phyloP scores from a whole-genome alignment of 345 rosid species.

The Acer negundo region DNA sequence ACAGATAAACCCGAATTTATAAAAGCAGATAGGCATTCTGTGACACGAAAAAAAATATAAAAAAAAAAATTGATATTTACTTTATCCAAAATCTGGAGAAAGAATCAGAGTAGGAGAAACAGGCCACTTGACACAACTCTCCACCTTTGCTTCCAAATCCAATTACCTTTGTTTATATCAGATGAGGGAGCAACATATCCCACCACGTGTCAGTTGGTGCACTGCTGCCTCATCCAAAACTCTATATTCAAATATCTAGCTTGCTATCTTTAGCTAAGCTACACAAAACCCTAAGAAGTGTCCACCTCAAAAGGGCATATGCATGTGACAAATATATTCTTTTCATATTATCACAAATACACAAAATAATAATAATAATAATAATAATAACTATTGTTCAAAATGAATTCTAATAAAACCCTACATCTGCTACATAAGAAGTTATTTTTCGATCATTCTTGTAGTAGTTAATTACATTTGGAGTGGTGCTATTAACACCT shows the following conservation, averaged over 20 bases:
- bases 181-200: not conserved
- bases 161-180: not conserved
- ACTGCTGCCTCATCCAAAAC: constrained; percentile 16
- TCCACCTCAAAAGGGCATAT: not conserved
- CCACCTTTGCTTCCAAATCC: constrained; percentile 35
- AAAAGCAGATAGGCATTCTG: not conserved
- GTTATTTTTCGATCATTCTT: no score
- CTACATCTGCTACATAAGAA: no score
- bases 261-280: not conserved
- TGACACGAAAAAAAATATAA: no score
- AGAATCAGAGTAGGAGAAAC: constrained; percentile 10
- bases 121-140: constrained; percentile 16
- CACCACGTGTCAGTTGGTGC: constrained; percentile 27
- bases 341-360: no score
- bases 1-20: not conserved
- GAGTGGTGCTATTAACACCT: no score
- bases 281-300: not conserved
- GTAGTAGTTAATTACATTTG: no score
- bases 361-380: no score
- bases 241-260: not conserved
- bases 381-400: no score
- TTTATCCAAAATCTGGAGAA: constrained; percentile 12
- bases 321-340: no score
- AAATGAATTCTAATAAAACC: no score
- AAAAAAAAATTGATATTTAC: not conserved